Evolutionary conservation across 441 rosid species (phyloP).

Genomic region (Adansonia grandidieri): DNA sequence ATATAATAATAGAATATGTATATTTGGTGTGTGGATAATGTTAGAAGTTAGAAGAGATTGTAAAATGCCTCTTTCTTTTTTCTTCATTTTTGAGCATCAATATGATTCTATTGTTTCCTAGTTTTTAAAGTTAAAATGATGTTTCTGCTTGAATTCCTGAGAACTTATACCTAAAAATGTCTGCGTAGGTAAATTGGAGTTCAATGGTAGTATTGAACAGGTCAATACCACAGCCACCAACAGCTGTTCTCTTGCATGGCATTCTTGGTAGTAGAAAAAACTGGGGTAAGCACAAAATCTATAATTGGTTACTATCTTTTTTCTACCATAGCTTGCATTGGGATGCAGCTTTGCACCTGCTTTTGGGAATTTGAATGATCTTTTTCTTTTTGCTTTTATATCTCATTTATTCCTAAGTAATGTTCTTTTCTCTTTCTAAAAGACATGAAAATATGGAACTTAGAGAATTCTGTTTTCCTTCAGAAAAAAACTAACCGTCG

Average conservation of each 20-base stretch:
- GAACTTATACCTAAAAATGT: conserved; percentile 2
- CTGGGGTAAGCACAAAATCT: conserved; percentile 63
- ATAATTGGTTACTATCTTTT: not conserved
- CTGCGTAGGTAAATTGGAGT: conserved; percentile 81
- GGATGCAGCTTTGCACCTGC: conserved; percentile 7
- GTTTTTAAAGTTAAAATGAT: conserved; percentile 2
- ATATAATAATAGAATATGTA: not conserved
- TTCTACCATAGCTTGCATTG: conserved; percentile 2
- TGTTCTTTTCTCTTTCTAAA: not conserved
- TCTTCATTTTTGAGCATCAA: not conserved
- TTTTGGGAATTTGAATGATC: conserved; percentile 1
- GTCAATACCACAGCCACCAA: conserved; percentile 83
- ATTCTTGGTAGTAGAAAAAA: conserved; percentile 90
- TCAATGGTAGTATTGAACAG: conserved; percentile 51
- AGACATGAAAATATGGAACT: not conserved
- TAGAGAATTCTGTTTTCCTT: not conserved
- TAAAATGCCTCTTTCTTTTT: conserved; percentile 5
- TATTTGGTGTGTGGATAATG: not conserved
- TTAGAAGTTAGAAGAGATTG: not conserved
- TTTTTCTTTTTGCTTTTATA: not conserved
- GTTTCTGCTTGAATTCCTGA: conserved; percentile 2
- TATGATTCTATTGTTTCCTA: not conserved
- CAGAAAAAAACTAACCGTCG: not conserved
- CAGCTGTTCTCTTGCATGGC: conserved; percentile 93
- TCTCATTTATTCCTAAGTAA: not conserved